Conservation (phyloP, 2,329 filamentous ascomycete genomes). For the Bimuria novae-zelandiae region DNA sequence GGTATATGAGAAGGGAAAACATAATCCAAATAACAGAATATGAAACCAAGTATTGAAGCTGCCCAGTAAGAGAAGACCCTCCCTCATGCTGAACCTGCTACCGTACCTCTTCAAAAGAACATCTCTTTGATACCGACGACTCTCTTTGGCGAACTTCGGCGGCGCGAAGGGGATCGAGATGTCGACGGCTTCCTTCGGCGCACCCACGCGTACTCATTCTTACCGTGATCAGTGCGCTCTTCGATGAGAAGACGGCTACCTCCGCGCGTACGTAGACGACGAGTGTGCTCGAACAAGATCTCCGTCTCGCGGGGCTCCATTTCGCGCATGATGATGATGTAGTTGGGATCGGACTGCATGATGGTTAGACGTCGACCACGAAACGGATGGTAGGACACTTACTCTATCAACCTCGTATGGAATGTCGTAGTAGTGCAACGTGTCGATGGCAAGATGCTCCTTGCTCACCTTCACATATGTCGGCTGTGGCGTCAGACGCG, state of each 20-base stretch:
- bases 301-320: slow-evolving; percentile 55
- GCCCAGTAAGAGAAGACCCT: background rate
- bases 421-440: slow-evolving; percentile 53
- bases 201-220: slow-evolving; percentile 54
- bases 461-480: slow-evolving; percentile 55
- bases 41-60: background rate
- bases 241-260: slow-evolving; percentile 48
- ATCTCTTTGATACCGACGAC: slow-evolving; percentile 41
- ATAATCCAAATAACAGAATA: background rate
- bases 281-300: slow-evolving; percentile 56
- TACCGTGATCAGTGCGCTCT: slow-evolving; percentile 42
- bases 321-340: slow-evolving; percentile 56
- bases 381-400: slow-evolving; percentile 31
- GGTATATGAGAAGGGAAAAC: background rate
- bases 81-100: background rate
- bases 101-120: slow-evolving; percentile 28
- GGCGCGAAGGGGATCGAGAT: slow-evolving; percentile 37
- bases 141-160: slow-evolving; percentile 33
- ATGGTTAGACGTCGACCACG: slow-evolving; percentile 9
- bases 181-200: slow-evolving; percentile 39
- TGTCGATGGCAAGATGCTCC: slow-evolving; percentile 53
- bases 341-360: slow-evolving; percentile 49
- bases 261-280: slow-evolving; percentile 46
- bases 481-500: slow-evolving; percentile 41
- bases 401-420: slow-evolving; percentile 55